phyloP scores from a whole-genome alignment of 257 asterid genomes.

The Anisodus acutangulus region DNA sequence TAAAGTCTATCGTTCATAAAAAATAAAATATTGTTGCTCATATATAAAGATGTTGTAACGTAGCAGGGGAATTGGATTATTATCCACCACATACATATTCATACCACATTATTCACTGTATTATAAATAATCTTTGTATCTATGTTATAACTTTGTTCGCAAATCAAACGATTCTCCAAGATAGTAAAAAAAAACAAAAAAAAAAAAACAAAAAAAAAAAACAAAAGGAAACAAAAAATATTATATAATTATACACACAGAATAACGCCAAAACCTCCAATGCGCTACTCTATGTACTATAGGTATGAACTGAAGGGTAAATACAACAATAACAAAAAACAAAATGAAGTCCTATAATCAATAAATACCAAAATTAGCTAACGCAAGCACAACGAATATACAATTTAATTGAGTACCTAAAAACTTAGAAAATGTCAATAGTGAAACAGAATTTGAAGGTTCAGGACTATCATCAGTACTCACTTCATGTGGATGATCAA shows the following conservation, averaged over 20 bases:
- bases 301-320: neutral
- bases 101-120: neutral
- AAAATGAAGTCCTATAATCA: neutral
- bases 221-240: no score
- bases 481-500: slow-evolving; percentile 60
- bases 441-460: slow-evolving; percentile 53
- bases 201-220: no score
- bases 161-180: neutral
- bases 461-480: slow-evolving; percentile 50
- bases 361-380: slow-evolving; percentile 36
- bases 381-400: slow-evolving; percentile 39
- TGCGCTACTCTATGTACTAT: neutral
- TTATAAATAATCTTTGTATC: neutral
- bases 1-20: no score
- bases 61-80: no score
- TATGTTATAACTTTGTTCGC: neutral
- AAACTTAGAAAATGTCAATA: slow-evolving; percentile 30
- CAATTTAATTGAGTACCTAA: slow-evolving; percentile 41
- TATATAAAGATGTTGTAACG: no score
- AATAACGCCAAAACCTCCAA: neutral
- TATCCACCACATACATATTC: neutral
- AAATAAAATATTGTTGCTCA: no score
- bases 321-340: neutral
- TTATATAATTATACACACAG: no score
- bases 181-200: neutral